phyloP scores from a whole-genome alignment of 257 asterid species.

The Primulina tabacum region DNA sequence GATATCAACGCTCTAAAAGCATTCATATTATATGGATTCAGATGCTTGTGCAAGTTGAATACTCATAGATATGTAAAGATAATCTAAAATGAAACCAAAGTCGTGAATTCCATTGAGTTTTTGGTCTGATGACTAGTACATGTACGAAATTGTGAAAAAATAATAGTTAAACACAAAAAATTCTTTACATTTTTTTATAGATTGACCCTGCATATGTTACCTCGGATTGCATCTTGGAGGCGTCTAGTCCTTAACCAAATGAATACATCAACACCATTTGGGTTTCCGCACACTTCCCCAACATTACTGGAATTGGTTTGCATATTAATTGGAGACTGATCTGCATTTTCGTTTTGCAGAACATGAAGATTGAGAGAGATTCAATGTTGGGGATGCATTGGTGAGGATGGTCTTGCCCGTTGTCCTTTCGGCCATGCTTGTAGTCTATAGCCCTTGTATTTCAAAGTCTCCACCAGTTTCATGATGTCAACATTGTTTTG shows the following conservation, averaged over 20 bases:
- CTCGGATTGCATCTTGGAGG: too few species aligned
- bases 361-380: constrained; percentile 4
- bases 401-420: background rate
- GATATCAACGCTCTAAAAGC: too few species aligned
- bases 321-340: background rate
- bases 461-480: constrained; percentile 14
- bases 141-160: too few species aligned
- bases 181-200: too few species aligned
- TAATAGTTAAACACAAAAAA: too few species aligned
- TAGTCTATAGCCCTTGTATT: background rate
- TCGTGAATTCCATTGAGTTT: too few species aligned
- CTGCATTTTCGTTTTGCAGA: background rate
- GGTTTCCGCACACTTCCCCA: background rate
- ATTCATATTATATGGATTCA: too few species aligned
- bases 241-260: too few species aligned
- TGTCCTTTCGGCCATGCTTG: background rate
- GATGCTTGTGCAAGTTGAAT: too few species aligned
- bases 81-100: too few species aligned
- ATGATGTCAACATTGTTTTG: constrained; percentile 50
- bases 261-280: background rate
- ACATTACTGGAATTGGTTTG: background rate
- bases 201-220: too few species aligned
- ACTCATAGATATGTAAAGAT: too few species aligned
- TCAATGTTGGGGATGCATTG: background rate
- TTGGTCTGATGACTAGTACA: background rate